Percentiles rank a stretch among this genome's conserved stretches.
phyloP scores from a whole-genome alignment of 352 stramenopile species.

The Globisporangium ultimum region DNA sequence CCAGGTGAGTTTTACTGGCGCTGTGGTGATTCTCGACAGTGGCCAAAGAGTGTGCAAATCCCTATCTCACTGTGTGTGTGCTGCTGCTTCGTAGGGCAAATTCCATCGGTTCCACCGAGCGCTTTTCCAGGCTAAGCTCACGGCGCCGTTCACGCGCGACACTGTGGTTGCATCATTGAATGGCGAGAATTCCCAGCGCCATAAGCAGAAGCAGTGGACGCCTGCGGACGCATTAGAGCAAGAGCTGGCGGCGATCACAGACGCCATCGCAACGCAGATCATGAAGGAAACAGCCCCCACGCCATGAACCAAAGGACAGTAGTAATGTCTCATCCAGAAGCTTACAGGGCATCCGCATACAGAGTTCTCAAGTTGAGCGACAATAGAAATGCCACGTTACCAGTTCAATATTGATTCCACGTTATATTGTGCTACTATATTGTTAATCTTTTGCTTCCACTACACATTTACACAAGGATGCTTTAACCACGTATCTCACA shows the following conservation, averaged over 20 bases:
- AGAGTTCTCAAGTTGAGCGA: too few relatives aligned
- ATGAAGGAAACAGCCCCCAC: background rate
- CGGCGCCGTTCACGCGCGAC: conserved; percentile 22
- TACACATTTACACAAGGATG: too few relatives aligned
- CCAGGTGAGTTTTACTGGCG: conserved; percentile 24
- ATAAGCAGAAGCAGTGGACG: background rate
- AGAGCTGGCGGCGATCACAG: conserved; percentile 30
- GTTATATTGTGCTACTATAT: too few relatives aligned
- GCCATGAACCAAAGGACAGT: background rate
- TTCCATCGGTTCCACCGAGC: conserved; percentile 51
- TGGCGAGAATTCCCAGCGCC: background rate
- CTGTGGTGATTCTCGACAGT: background rate
- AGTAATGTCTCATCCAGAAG: conserved; percentile 7
- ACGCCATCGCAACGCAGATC: conserved; percentile 14
- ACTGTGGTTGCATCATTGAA: conserved; percentile 9
- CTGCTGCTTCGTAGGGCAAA: conserved; percentile 34
- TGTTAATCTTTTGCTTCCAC: too few relatives aligned
- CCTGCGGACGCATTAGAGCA: conserved; percentile 28
- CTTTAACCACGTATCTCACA: too few relatives aligned
- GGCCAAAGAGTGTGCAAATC: too few relatives aligned
- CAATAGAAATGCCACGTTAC: too few relatives aligned
- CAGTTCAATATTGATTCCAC: too few relatives aligned
- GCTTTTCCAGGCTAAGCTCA: conserved; percentile 27
- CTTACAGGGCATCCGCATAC: background rate
- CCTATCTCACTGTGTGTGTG: background rate